Evolutionary conservation across 306 rosid species (phyloP).

Genomic region (Citrullus amarus): DNA sequence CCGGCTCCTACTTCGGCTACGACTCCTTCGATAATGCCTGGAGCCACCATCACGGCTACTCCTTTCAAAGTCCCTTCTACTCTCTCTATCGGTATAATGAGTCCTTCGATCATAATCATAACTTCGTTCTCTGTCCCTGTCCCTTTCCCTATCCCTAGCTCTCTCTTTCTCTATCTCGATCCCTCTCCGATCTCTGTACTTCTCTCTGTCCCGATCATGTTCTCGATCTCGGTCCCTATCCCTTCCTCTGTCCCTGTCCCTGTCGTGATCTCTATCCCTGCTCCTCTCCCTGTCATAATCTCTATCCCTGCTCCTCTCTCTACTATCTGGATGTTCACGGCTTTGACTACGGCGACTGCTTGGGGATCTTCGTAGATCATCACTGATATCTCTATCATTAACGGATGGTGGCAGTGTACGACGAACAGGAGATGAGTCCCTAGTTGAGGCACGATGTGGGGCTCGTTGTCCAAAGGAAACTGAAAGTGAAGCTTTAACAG

Average conservation of each 20-base stretch:
- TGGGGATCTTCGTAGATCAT: constrained; percentile 45
- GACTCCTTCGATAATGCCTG: constrained; percentile 43
- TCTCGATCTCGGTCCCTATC: constrained; percentile 23
- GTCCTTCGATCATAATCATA: constrained; percentile 6
- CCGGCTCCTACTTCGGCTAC: constrained; percentile 59
- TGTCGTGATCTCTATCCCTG: constrained; percentile 15
- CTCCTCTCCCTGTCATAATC: constrained; percentile 28
- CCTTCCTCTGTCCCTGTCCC: constrained; percentile 16
- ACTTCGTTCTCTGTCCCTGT: constrained; percentile 18
- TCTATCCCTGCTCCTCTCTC: constrained; percentile 18
- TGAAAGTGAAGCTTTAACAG: constrained; percentile 93
- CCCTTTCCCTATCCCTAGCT: constrained; percentile 20
- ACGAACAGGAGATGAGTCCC: constrained; percentile 95
- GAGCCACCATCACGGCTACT: constrained; percentile 28
- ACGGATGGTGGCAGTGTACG: constrained; percentile 47
- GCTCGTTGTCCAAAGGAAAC: constrained; percentile 99
- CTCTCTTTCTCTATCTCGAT: constrained; percentile 23
- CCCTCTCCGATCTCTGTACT: constrained; percentile 8
- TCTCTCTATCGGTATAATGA: constrained; percentile 21
- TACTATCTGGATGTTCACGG: constrained; percentile 57
- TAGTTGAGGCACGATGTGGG: constrained; percentile 92
- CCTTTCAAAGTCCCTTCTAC: constrained; percentile 56
- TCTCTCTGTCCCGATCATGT: constrained; percentile 16
- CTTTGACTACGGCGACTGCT: constrained; percentile 52
- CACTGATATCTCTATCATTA: constrained; percentile 42